Evolutionary conservation across 2,329 filamentous ascomycete genomes (phyloP), one percentile per base, ranked within the genome.

Genomic region (Exophiala xenobiotica): DNA sequence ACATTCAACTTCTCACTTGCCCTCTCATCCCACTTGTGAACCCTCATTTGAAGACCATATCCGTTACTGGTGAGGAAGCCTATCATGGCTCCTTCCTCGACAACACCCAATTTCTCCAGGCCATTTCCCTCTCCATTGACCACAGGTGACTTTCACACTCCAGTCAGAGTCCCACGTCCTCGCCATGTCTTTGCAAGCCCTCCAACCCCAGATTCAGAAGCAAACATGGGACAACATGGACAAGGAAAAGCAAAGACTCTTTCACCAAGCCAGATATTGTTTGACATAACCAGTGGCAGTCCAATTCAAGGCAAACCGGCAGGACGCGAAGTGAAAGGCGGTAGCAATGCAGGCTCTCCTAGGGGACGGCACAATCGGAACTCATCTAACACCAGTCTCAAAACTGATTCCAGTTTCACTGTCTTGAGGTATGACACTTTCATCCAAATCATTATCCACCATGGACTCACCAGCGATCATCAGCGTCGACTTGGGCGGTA

Each of bases 101-200:
- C 52, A 7, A 51, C 46, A 24, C 56, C 49, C 12, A 58, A 58
- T 41, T 58, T 58, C 53, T 58, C 53, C 19, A 51, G 53, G 33
- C 49, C 52, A 3, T 42, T 56, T 24, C 44, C 31, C 9, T 57
- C 51, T 43, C 54, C 51, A 9, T 23, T 46, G 27, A 26, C 44
- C 7, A 45, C 41, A 19, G 27, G 31, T 20, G 39, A 22, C 3
- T 19, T 47, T 26, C 42, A 40, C 8, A 45, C 47, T 23, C 24
- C 51, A 22, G 35, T 23, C n/a, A 53, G 39, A 44, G 27, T n/a
- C 29, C 23, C 40, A 47, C 23, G 40, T 12, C 22, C 20, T 27
- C 44, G 41, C 38, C 23, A 37, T 29, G 45, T 26, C 9, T 31
- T 50, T 18, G 18, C 27, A 24, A 37, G 50, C 22, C 24, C 46